Evolutionary conservation across 192 early-diverging fungal species (phyloP).

Genomic region (Obelidium mucronatum): DNA sequence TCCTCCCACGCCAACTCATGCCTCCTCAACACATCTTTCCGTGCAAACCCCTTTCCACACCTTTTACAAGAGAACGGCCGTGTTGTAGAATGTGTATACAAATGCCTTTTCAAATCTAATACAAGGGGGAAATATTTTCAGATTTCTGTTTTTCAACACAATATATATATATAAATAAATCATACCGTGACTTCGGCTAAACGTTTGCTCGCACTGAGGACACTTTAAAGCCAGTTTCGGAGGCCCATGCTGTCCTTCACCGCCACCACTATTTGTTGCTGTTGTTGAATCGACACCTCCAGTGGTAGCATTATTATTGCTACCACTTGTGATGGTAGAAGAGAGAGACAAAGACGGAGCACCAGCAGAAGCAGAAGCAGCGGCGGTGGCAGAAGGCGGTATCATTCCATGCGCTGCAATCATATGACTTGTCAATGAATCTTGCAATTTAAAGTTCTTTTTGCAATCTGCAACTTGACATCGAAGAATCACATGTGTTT

Average conservation of each 20-base stretch:
- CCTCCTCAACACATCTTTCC: slow-evolving; percentile 52
- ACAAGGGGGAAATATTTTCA: neutral
- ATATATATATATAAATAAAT: neutral
- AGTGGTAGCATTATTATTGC: no score
- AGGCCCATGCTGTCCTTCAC: neutral
- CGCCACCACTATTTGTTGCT: no score
- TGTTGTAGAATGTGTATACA: slow-evolving; percentile 57
- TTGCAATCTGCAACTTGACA: slow-evolving; percentile 11
- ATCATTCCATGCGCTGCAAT: slow-evolving; percentile 1
- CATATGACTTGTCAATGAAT: slow-evolving; percentile 7
- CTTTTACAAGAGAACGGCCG: slow-evolving; percentile 56
- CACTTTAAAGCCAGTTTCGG: slow-evolving; percentile 10
- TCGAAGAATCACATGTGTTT: neutral
- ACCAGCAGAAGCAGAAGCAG: neutral
- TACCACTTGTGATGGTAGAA: no score
- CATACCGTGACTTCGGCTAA: slow-evolving; percentile 29
- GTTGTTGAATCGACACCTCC: no score
- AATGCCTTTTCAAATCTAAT: slow-evolving; percentile 64
- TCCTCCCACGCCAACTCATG: slow-evolving; percentile 57
- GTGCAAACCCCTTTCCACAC: slow-evolving; percentile 58
- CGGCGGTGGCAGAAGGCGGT: neutral
- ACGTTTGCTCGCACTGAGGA: slow-evolving; percentile 29
- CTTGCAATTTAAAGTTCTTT: slow-evolving; percentile 20
- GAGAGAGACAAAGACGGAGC: neutral
- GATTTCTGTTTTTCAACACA: neutral